Percentiles rank a stretch among this genome's conserved stretches.
phyloP scores from a whole-genome alignment of 345 rosid species.

The Reutealis trisperma region DNA sequence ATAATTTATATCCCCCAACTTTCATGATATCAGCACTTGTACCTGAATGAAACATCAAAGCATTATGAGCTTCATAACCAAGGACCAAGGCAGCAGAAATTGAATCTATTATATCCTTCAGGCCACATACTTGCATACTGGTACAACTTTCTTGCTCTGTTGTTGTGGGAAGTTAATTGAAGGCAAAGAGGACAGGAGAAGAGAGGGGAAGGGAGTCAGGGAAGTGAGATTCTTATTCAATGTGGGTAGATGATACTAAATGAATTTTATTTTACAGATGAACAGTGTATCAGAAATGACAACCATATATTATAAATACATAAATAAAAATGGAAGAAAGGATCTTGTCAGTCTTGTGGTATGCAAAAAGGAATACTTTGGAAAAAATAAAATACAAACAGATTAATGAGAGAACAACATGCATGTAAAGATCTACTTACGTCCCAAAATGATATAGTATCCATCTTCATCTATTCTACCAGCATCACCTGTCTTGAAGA shows the following conservation, averaged over 20 bases:
- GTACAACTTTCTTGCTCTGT: background rate
- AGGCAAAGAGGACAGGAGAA: background rate
- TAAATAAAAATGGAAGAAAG: background rate
- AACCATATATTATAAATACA: background rate
- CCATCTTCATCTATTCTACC: slow-evolving; percentile 87
- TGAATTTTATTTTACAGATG: background rate
- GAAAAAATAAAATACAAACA: background rate
- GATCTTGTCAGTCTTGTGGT: too few species aligned
- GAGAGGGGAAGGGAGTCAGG: background rate
- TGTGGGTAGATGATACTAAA: too few species aligned
- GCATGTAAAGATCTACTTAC: slow-evolving; percentile 48
- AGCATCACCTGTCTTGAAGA: slow-evolving; percentile 96
- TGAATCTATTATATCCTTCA: background rate
- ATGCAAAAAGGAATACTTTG: background rate
- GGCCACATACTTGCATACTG: background rate
- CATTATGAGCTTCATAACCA: background rate
- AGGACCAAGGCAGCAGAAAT: background rate
- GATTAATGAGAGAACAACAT: background rate
- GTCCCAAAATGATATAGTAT: slow-evolving; percentile 86
- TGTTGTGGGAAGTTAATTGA: background rate
- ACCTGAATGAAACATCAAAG: slow-evolving; percentile 46
- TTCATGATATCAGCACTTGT: slow-evolving; percentile 94
- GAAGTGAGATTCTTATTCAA: background rate
- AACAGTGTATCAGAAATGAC: background rate
- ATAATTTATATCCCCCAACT: slow-evolving; percentile 95